phyloP scores from a whole-genome alignment of 768 basidiomycete genomes.

The Daedalea quercina region DNA sequence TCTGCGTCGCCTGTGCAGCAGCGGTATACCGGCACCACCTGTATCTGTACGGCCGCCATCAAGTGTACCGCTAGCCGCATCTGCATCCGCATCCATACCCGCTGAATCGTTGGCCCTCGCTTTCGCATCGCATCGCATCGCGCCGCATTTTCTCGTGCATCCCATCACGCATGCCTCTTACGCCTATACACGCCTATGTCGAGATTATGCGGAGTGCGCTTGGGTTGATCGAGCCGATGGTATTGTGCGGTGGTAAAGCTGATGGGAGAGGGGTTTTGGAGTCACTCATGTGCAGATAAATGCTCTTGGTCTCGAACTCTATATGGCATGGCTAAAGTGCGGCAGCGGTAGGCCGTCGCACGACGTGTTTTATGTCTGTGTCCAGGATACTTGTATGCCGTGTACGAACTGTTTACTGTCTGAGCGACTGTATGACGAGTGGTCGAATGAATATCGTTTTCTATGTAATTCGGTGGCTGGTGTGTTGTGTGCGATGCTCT shows the following conservation, averaged over 20 bases:
- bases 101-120: neutral
- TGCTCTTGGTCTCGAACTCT: neutral
- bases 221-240: neutral
- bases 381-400: too few species aligned
- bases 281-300: too few species aligned
- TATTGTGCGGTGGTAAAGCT: neutral
- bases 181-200: neutral
- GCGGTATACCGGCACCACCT: neutral
- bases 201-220: neutral
- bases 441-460: neutral
- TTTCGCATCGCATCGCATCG: neutral
- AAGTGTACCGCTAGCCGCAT: neutral
- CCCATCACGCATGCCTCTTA: neutral
- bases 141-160: neutral
- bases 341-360: conserved; percentile 1
- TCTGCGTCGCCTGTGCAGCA: neutral
- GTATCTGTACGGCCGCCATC: neutral
- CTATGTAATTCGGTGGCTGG: neutral
- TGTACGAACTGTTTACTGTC: neutral
- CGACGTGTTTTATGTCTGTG: neutral
- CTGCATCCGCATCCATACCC: neutral
- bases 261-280: too few species aligned
- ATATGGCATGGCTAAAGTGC: neutral
- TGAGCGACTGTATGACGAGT: neutral
- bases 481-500: neutral